Conservation (phyloP, 2,329 filamentous ascomycete genomes). For the Pseudocercospora eumusae region DNA sequence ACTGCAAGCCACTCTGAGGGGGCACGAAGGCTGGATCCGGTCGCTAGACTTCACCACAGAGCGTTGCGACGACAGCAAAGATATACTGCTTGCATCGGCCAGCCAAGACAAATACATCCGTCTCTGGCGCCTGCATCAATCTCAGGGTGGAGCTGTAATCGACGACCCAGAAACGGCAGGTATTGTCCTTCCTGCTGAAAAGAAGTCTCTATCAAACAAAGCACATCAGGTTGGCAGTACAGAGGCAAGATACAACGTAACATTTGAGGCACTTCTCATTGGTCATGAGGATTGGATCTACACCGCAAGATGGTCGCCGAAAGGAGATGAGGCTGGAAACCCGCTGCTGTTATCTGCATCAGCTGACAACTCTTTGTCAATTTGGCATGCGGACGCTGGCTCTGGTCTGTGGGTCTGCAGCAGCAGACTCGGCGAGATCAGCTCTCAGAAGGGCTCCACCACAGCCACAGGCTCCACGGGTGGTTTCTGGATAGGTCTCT, state of each 20-base stretch:
- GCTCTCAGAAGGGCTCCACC: constrained; percentile 89
- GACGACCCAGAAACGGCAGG: constrained; percentile 13
- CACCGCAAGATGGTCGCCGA: constrained; percentile 72
- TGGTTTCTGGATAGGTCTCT: constrained; percentile 94
- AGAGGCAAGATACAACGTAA: constrained; percentile 70
- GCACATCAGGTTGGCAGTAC: constrained; percentile 70
- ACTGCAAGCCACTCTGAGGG: constrained; percentile 73
- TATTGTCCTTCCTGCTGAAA: constrained; percentile 13
- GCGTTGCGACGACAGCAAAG: constrained; percentile 55
- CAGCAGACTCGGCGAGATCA: constrained; percentile 87
- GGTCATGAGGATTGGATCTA: constrained; percentile 99
- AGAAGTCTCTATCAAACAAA: constrained; percentile 78
- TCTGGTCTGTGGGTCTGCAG: constrained; percentile 91
- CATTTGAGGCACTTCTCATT: constrained; percentile 89
- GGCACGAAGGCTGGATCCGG: constrained; percentile 93
- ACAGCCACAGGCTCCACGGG: constrained; percentile 94
- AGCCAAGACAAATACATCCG: constrained; percentile 98
- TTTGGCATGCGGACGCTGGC: constrained; percentile 82
- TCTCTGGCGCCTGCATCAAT: constrained; percentile 81
- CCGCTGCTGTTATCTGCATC: constrained; percentile 75
- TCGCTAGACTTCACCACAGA: constrained; percentile 78
- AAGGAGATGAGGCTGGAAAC: constrained; percentile 43
- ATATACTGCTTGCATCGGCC: constrained; percentile 83
- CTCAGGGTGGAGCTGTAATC: constrained; percentile 45
- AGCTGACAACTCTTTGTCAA: constrained; percentile 89